These are phyloP conservation scores for Bothia castanella DNA, from an alignment of 1,284 basidiomycete species.

Conservation along the genomic window DNA sequence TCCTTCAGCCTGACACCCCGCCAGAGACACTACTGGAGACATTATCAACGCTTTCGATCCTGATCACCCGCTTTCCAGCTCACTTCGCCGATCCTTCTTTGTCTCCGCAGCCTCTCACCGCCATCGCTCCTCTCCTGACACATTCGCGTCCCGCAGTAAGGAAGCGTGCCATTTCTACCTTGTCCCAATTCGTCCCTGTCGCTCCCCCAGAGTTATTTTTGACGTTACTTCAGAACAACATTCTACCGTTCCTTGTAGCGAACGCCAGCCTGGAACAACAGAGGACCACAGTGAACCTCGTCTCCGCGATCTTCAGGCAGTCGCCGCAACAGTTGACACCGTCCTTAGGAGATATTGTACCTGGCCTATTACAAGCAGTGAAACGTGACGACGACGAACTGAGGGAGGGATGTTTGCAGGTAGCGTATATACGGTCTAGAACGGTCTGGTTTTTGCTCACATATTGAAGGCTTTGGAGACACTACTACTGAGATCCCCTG, in stretches of 20 bases:
- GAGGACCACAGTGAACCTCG: slow-evolving; percentile 74
- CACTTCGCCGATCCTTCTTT: slow-evolving; percentile 58
- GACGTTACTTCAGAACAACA: slow-evolving; percentile 50
- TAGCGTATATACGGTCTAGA: slow-evolving; percentile 26
- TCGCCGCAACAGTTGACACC: slow-evolving; percentile 64
- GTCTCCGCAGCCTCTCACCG: slow-evolving; percentile 58
- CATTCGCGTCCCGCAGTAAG: slow-evolving; percentile 80
- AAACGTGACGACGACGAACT: slow-evolving; percentile 77
- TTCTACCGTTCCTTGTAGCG: slow-evolving; percentile 59
- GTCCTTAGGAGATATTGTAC: slow-evolving; percentile 57
- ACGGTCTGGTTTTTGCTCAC: slow-evolving; percentile 3
- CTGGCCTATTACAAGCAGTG: slow-evolving; percentile 64
- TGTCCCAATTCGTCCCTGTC: slow-evolving; percentile 77
- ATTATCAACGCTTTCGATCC: slow-evolving; percentile 86
- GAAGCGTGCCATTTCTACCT: slow-evolving; percentile 84
- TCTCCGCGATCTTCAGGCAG: slow-evolving; percentile 74
- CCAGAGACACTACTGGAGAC: slow-evolving; percentile 87
- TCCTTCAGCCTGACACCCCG: slow-evolving; percentile 58
- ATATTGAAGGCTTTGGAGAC: slow-evolving; percentile 67
- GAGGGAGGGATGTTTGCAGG: slow-evolving; percentile 74
- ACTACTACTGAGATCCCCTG: slow-evolving; percentile 77
- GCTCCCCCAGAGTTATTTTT: slow-evolving; percentile 55
- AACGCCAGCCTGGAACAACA: slow-evolving; percentile 60
- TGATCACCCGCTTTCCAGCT: slow-evolving; percentile 82
- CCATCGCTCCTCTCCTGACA: slow-evolving; percentile 72